Evolutionary conservation across 2,329 filamentous ascomycete genomes (phyloP).

Genomic region (Neofusicoccum ribis): DNA sequence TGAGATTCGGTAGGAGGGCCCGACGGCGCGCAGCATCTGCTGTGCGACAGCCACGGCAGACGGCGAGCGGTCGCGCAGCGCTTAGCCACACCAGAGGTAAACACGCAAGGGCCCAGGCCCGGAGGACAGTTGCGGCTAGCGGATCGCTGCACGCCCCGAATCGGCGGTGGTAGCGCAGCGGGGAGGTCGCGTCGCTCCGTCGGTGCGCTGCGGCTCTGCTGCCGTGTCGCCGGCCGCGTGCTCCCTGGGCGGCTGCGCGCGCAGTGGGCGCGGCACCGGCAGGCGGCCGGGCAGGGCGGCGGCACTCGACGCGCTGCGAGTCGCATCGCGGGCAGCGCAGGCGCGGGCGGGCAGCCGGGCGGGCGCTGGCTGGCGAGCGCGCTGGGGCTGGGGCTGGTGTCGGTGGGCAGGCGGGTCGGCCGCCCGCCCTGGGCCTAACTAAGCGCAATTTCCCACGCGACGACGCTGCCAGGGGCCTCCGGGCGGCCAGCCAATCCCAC

Average conservation of each 20-base stretch:
- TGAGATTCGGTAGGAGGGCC: background rate
- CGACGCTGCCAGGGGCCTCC: slow-evolving; percentile 3
- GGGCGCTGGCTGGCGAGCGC: background rate
- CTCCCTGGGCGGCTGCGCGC: background rate
- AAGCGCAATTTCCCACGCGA: slow-evolving; percentile 17
- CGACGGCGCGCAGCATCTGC: background rate
- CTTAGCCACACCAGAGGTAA: background rate
- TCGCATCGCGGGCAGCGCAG: no score
- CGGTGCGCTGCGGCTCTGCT: slow-evolving; percentile 4
- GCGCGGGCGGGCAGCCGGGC: background rate
- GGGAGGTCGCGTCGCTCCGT: background rate
- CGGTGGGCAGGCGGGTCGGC: background rate
- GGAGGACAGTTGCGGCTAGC: background rate
- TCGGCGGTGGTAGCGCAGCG: background rate
- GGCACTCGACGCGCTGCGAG: no score
- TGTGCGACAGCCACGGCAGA: background rate
- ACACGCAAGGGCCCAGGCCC: background rate
- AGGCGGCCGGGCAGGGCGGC: background rate
- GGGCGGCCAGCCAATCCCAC: slow-evolving; percentile 9
- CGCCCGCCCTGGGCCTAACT: background rate
- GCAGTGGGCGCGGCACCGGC: background rate
- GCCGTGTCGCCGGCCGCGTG: background rate
- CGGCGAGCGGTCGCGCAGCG: background rate
- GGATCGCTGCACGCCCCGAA: background rate
- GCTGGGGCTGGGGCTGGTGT: background rate